Evolutionary conservation across 2,329 filamentous ascomycete genomes (phyloP), one percentile per base, ranked within the genome.

Genomic region (Pseudogymnoascus destructans): DNA sequence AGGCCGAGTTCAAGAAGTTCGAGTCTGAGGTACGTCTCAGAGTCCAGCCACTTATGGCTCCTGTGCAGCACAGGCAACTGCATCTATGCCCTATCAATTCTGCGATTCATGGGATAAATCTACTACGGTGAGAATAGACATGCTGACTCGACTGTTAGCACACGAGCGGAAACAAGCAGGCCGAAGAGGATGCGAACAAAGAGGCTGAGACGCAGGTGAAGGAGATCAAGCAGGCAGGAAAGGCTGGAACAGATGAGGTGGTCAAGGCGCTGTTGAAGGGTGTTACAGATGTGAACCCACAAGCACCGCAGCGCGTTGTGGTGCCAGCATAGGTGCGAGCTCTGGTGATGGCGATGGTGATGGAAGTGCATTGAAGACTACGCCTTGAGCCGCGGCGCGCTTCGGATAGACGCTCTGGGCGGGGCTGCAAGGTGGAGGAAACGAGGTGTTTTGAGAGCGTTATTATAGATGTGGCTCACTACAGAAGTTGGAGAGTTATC

Each of bases 1-100:
- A 98, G 69, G 81, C 87, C 33, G 92, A 97, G 73, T 97, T 90
- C 77, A 92, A 93, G 79, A 86, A 87, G 71, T 97, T 95, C 68
- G 90, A 97, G 77, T 80, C 89, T 63, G 80, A 88, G 80, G 69
- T 70, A 66, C 58, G 63, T 52, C 52, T 30, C 15, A 3, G 2
- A 52, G 10, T 5, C 9, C 25, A 8, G 25, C 23, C 42, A 35
- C 2, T 1, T 1, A 10, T 55, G 33, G 9, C 35, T 49, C 23
- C 10, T 8, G 55, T 57, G 19, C 46, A 32, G 13, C 6, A 9
- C n/a, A 9, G 4, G 23, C 2, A 32, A 19, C 10, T 52, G 13
- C 15, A 27, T 11, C 13, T 17, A 49, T 49, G n/a, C 2, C n/a
- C 23, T 11, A 52, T 7, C 23, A 30, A 17, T 17, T 9, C 23